Evolutionary conservation across 2,329 filamentous ascomycete genomes (phyloP).

Genomic region (Cladophialophora immunda): DNA sequence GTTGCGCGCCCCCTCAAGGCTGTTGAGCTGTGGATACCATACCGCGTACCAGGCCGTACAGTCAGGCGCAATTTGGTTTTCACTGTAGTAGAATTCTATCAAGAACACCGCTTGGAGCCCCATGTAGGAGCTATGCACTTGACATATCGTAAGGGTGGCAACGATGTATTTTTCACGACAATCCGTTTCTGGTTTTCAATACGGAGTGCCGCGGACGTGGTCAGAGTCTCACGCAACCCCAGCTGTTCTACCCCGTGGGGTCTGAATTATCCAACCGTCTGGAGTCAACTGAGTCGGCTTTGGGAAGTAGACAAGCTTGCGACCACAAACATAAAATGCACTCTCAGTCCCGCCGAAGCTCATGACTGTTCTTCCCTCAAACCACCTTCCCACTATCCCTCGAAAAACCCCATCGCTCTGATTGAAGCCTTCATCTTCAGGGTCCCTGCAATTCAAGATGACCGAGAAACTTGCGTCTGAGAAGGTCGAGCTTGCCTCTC

Average conservation of each 20-base stretch:
- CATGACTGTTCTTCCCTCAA: background rate
- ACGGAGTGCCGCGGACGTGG: background rate
- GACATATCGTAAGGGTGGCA: background rate
- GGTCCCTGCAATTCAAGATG: background rate
- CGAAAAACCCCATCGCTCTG: background rate
- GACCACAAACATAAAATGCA: background rate
- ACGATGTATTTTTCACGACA: background rate
- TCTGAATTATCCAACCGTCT: background rate
- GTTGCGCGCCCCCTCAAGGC: background rate
- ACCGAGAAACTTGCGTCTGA: background rate
- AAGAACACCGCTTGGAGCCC: background rate
- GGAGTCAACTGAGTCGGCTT: background rate
- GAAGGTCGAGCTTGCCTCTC: background rate
- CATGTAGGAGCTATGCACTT: background rate
- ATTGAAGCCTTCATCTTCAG: background rate
- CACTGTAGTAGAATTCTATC: background rate
- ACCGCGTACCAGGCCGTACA: background rate
- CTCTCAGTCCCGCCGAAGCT: background rate
- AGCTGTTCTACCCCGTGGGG: constrained; percentile 2
- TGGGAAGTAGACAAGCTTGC: background rate
- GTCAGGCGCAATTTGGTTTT: background rate
- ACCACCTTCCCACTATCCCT: background rate
- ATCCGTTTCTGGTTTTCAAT: background rate
- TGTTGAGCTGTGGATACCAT: background rate
- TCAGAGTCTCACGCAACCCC: background rate